Evolutionary conservation across 768 basidiomycete species (phyloP).

Genomic region (Coprinopsis cinerea): DNA sequence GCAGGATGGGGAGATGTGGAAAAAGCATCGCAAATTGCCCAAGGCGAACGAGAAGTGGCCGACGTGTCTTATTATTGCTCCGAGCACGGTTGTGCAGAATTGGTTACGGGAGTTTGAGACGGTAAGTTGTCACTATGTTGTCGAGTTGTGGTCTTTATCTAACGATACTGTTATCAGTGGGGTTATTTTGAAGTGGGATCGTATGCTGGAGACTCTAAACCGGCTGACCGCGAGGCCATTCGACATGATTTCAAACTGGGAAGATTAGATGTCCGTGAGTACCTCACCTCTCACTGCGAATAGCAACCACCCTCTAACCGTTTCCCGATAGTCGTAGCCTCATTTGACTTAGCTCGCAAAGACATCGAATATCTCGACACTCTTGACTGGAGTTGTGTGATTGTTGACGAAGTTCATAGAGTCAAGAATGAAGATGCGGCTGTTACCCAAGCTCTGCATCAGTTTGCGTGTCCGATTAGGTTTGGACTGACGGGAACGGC

Average conservation of each 20-base stretch:
- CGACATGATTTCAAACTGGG: conserved; percentile 75
- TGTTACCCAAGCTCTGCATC: conserved; percentile 63
- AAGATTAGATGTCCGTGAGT: conserved; percentile 76
- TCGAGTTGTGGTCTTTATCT: not conserved
- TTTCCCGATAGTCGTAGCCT: conserved; percentile 70
- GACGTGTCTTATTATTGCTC: conserved; percentile 84
- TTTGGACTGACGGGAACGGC: conserved; percentile 85
- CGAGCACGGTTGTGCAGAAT: conserved; percentile 76
- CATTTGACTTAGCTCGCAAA: conserved; percentile 67
- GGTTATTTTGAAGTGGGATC: conserved; percentile 86
- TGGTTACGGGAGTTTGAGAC: conserved; percentile 88
- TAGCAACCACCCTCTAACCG: conserved; percentile 4
- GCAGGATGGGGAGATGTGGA: conserved; percentile 56
- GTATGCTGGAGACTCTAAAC: conserved; percentile 54
- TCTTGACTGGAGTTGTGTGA: conserved; percentile 65
- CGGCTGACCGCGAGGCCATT: conserved; percentile 47
- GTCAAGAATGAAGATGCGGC: conserved; percentile 75
- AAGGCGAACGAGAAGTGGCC: conserved; percentile 72
- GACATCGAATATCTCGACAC: conserved; percentile 66
- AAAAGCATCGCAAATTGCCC: conserved; percentile 46
- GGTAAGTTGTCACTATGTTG: conserved; percentile 30
- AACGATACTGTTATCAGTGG: conserved; percentile 51
- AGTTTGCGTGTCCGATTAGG: conserved; percentile 58
- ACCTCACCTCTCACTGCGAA: no score
- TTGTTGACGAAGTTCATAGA: conserved; percentile 88